A percentile compares a stretch with the other conserved stretches of the same genome.
These are phyloP conservation scores for Afroboletus lepidellus DNA, from an alignment of 1,284 basidiomycete species.

Conservation along the genomic window DNA sequence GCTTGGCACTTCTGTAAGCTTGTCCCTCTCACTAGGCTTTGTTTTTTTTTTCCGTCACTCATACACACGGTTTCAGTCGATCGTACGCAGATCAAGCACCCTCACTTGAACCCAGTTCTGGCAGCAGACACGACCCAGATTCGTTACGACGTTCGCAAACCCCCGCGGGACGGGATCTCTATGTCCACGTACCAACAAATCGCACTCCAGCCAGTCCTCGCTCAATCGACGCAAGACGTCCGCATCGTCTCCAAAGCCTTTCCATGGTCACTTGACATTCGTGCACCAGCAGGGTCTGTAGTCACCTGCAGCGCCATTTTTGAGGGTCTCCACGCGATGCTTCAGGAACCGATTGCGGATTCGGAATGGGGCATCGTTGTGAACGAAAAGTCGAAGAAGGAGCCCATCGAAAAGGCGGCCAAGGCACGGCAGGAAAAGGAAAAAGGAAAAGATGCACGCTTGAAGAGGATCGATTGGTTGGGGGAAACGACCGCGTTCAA, in stretches of 20 bases:
- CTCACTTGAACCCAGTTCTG: constrained; percentile 47
- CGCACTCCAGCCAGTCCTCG: constrained; percentile 37
- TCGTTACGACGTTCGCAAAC: constrained; percentile 47
- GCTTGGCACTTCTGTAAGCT: constrained; percentile 23
- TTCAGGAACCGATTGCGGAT: constrained; percentile 52
- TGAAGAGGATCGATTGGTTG: constrained; percentile 59
- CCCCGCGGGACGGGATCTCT: constrained; percentile 42
- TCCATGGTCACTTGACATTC: constrained; percentile 59
- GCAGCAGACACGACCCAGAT: constrained; percentile 50
- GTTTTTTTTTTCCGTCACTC: not conserved
- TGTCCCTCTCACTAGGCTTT: not conserved
- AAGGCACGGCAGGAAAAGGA: constrained; percentile 32
- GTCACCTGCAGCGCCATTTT: constrained; percentile 55
- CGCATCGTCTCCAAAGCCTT: constrained; percentile 56
- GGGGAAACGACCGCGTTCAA: constrained; percentile 54
- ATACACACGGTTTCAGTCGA: constrained; percentile 16
- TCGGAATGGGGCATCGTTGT: constrained; percentile 60
- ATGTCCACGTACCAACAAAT: constrained; percentile 42
- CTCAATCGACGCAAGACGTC: constrained; percentile 34
- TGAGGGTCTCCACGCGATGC: constrained; percentile 45
- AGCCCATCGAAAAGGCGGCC: constrained; percentile 38
- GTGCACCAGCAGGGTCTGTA: constrained; percentile 31
- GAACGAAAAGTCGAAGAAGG: constrained; percentile 40
- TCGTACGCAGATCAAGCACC: constrained; percentile 34
- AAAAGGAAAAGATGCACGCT: constrained; percentile 22